Conservation (phyloP, 345 rosid species). For the Syzygium grande region DNA sequence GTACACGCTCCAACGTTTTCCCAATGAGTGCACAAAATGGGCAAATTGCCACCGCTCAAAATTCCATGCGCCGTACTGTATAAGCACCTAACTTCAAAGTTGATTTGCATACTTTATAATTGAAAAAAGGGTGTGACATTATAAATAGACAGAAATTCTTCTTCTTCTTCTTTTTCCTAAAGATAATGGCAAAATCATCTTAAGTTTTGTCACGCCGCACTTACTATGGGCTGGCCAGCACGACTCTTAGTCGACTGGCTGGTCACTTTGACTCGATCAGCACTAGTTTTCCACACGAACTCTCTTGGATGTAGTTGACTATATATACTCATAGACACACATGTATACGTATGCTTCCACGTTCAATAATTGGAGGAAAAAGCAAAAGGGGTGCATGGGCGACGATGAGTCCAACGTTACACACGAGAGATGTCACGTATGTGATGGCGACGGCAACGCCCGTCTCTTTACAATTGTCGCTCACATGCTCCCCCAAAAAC, state of each 20-base stretch:
- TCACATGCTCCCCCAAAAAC: neutral
- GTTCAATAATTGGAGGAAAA: neutral
- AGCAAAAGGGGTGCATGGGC: neutral
- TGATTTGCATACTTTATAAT: neutral
- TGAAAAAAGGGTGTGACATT: neutral
- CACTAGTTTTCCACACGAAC: neutral
- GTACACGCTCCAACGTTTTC: rapidly evolving
- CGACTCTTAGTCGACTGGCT: neutral
- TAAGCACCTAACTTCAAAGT: neutral
- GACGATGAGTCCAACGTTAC: neutral
- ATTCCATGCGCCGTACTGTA: neutral
- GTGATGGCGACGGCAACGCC: neutral
- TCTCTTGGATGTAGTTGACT: neutral
- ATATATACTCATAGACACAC: too few relatives aligned
- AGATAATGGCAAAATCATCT: neutral
- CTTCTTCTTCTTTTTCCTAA: neutral
- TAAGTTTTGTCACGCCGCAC: neutral
- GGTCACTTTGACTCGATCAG: neutral
- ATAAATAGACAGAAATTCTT: neutral
- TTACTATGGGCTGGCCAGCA: neutral
- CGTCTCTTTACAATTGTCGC: neutral
- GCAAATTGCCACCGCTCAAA: neutral
- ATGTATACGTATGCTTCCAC: neutral
- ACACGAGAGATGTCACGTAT: neutral
- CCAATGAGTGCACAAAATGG: rapidly evolving